Evolutionary conservation across 441 rosid genomes (phyloP), one percentile per base, ranked within the genome.

Genomic region (Aquilaria agallochum): DNA sequence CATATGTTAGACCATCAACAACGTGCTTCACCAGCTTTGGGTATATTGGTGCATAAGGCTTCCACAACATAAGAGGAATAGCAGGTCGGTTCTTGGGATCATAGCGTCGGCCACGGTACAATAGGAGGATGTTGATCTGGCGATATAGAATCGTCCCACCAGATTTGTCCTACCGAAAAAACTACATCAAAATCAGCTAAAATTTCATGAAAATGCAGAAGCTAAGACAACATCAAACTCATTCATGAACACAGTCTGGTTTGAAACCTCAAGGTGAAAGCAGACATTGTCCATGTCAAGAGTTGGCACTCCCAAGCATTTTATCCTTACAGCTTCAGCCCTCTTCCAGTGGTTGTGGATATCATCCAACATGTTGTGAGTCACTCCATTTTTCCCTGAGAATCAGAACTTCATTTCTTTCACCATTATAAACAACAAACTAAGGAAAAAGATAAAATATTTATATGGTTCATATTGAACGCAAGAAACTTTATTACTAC

Each of bases 331-430:
- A 31, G 95, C 92, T 69, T 92, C 92, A 1, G 98, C 94, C 63
- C 75, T 80, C 76, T 79, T 89, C 96, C 98, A 92, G 63, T 89
- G 96, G 63, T 88, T 87, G 66, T 86, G 94, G 34, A 92, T 84
- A 56, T 89, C 98, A 78, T 84, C 95, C 66, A 92, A 79, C 93
- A 87, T 82, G 79, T 92, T 92, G 78, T 92, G 98, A 55, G 96
- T 89, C 15, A 89, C 94, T 71, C 98, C 95, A 1, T 83, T 88
- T 78, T 83, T 89, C 59, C 98, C 96, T 88, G 55, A 42, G 31
- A 31, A n/a, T 58, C 50, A 14, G 31, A 1, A 11, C 8, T 40
- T 51, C 56, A 61, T 20, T 51, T 5, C 64, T 20, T 51, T 5
- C 64, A 50, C 42, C 5, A 8, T 36, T 5, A 36, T 36, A 36